Conservation (phyloP, 257 asterid species). For the Nicotiana sylvestris region DNA sequence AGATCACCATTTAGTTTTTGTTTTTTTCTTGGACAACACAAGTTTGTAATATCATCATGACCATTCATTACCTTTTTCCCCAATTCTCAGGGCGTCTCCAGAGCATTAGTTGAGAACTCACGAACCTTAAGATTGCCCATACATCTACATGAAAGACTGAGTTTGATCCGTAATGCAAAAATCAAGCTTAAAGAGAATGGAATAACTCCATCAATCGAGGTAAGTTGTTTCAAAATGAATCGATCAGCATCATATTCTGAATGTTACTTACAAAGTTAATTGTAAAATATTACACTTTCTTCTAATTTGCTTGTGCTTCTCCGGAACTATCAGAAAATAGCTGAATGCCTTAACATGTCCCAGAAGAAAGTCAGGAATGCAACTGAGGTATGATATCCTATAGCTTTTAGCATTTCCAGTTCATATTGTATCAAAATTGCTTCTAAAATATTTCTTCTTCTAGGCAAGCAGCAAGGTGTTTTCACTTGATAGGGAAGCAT, state of each 20-base stretch:
- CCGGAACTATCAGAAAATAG: constrained; percentile 58
- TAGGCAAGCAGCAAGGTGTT: constrained; percentile 86
- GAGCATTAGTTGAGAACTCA: constrained; percentile 80
- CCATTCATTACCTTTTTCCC: not conserved
- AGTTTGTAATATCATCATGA: not conserved
- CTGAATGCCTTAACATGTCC: constrained; percentile 78
- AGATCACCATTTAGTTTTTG: constrained; percentile 1
- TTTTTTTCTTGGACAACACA: not conserved
- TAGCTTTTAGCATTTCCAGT: not conserved
- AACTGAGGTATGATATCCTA: constrained; percentile 62
- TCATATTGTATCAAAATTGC: not conserved
- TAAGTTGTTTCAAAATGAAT: constrained; percentile 27
- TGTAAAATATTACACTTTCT: not conserved
- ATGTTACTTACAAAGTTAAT: not conserved
- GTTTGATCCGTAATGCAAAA: constrained; percentile 83
- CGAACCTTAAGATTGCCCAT: constrained; percentile 81
- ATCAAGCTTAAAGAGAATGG: constrained; percentile 71
- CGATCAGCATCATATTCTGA: not conserved
- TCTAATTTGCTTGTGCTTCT: not conserved
- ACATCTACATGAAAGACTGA: constrained; percentile 77
- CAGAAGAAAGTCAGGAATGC: constrained; percentile 93
- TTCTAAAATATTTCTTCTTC: constrained; percentile 14
- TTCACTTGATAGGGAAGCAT: constrained; percentile 92
- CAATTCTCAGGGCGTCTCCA: constrained; percentile 70
- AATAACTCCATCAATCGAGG: constrained; percentile 77